phyloP scores from a whole-genome alignment of 2,329 filamentous ascomycete genomes.

The Hypoxylon sp. region DNA sequence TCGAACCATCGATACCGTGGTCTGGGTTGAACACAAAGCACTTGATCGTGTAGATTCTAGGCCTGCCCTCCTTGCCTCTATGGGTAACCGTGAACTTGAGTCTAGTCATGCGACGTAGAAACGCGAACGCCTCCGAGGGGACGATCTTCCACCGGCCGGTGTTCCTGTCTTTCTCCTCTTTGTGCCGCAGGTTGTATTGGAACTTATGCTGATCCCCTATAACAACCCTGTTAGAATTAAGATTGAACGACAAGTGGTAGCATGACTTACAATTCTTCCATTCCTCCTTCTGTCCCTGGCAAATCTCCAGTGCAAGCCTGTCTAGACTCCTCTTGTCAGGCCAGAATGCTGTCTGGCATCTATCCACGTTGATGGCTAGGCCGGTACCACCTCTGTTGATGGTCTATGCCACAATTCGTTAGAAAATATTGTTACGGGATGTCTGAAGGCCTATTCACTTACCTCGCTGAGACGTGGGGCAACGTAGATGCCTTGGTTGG shows the following conservation, averaged over 20 bases:
- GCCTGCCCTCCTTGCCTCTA: slow-evolving; percentile 62
- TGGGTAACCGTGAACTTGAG: slow-evolving; percentile 72
- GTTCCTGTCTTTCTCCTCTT: slow-evolving; percentile 44
- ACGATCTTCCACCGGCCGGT: slow-evolving; percentile 47
- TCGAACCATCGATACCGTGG: slow-evolving; percentile 63
- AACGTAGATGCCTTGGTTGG: slow-evolving; percentile 90
- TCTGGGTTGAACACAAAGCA: slow-evolving; percentile 64
- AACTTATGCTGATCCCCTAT: slow-evolving; percentile 52
- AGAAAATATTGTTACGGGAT: slow-evolving; percentile 33
- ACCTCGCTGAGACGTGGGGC: slow-evolving; percentile 83
- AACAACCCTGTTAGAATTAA: slow-evolving; percentile 52
- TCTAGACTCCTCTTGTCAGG: slow-evolving; percentile 57
- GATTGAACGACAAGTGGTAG: background rate
- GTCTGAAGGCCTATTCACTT: slow-evolving; percentile 30
- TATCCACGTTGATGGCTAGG: slow-evolving; percentile 88
- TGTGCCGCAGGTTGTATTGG: slow-evolving; percentile 56
- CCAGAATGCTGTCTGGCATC: slow-evolving; percentile 94
- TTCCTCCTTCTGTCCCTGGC: slow-evolving; percentile 47
- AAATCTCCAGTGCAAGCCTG: slow-evolving; percentile 52
- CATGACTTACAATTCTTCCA: slow-evolving; percentile 51
- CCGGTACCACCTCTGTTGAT: slow-evolving; percentile 66
- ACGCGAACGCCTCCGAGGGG: slow-evolving; percentile 68
- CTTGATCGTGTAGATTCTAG: slow-evolving; percentile 68
- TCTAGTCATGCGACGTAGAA: slow-evolving; percentile 68
- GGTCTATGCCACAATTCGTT: slow-evolving; percentile 49